Evolutionary conservation across 495 filamentous ascomycete species (phyloP).

Genomic region (Tuber umbilicatum): DNA sequence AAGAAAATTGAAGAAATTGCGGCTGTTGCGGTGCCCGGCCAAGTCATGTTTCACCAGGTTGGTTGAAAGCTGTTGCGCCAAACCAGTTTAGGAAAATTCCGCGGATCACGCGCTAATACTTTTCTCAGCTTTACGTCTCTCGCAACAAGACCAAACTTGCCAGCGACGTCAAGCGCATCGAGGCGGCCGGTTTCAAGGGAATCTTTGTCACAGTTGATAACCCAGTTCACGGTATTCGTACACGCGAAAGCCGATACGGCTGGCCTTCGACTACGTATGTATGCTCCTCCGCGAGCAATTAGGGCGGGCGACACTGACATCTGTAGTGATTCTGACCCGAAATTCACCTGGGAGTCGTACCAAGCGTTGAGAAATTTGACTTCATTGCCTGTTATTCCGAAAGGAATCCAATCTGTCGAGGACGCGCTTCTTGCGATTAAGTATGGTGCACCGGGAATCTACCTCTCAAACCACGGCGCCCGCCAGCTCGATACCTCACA

Average conservation of each 20-base stretch:
- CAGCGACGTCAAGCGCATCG: slow-evolving; percentile 39
- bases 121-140: slow-evolving; percentile 40
- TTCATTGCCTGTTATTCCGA: slow-evolving; percentile 44
- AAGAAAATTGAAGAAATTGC: slow-evolving; percentile 44
- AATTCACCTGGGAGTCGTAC: slow-evolving; percentile 46
- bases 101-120: neutral
- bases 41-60: slow-evolving; percentile 40
- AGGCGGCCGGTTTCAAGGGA: slow-evolving; percentile 42
- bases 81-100: neutral
- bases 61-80: neutral
- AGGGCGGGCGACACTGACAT: slow-evolving; percentile 8
- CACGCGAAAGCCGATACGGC: slow-evolving; percentile 43
- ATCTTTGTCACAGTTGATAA: slow-evolving; percentile 46
- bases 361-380: slow-evolving; percentile 43
- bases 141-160: slow-evolving; percentile 43
- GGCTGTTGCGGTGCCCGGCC: slow-evolving; percentile 36
- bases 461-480: slow-evolving; percentile 47
- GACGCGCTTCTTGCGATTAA: slow-evolving; percentile 45
- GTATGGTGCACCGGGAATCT: slow-evolving; percentile 36
- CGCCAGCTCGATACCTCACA: slow-evolving; percentile 45
- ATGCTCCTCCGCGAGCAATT: slow-evolving; percentile 10
- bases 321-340: slow-evolving; percentile 1
- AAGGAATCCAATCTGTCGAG: slow-evolving; percentile 47
- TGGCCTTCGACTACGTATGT: slow-evolving; percentile 39
- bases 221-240: slow-evolving; percentile 43